Base-by-base conservation (phyloP, 2,329 filamentous ascomycete genomes). In the Pseudocercospora fuligena region DNA sequence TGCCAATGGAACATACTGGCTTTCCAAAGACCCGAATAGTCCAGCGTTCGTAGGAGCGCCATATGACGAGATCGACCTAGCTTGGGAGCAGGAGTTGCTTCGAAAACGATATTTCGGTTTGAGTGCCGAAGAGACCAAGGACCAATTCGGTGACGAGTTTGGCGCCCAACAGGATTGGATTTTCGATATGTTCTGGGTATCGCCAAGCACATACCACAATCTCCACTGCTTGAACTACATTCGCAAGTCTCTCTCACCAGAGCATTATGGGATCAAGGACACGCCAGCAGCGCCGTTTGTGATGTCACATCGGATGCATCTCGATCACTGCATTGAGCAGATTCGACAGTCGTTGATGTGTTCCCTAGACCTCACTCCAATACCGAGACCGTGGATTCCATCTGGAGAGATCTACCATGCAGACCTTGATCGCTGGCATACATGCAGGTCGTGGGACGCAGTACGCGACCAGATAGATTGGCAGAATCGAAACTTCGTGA, bases 371-470 rank as follows among this genome's bases (percentile, higher is more conserved):
- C 7, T 56, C 1, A 56, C 51, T 25, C 51, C 51, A 1, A 56
- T 56, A 14, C 51, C 51, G 6, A 19, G 51, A 19, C 51, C 51
- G 12, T 56, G 51, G 51, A 25, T 56, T n/a, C 51, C n/a, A n/a
- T 23, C 51, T 21, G 51, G 51, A 31, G 51, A 56, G 51, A 21
- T 56, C 16, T 56, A 56, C 12, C 51, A 56, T 56, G 51, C 51
- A 56, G 51, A 56, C 19, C 27, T 56, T 19, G 51, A 56, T 56
- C 51, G 51, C 25, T 56, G 51, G 51, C 51, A 56, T 56, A 56
- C 51, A 1, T 56, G 51, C 27, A 19, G 51, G 51, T 19, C n/a
- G 16, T 56, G 51, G 51, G 23, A 27, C 19, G 21, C 51, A 9
- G 51, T 56, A 11, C 51, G 51, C 16, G 51, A 25, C 12, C 25